Percentiles rank a stretch among this genome's conserved stretches.
phyloP scores from a whole-genome alignment of 768 basidiomycete species.

The Termitomyces sp. region DNA sequence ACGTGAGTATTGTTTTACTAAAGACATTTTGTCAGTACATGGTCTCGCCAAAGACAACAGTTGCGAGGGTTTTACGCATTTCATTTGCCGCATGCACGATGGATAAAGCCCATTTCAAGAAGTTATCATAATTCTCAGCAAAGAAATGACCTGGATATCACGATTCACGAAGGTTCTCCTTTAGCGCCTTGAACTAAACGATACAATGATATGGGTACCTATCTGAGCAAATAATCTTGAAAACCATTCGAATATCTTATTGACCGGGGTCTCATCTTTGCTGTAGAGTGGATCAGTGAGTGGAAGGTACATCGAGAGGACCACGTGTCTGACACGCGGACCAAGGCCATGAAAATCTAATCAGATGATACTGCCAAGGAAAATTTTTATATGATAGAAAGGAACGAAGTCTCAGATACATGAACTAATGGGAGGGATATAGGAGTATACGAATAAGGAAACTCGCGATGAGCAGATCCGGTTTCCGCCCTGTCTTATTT shows the following conservation, averaged over 20 bases:
- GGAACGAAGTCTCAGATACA: too few relatives aligned
- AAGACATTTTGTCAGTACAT: neutral
- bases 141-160: neutral
- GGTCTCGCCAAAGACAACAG: neutral
- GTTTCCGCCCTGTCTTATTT: too few relatives aligned
- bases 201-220: neutral
- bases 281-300: neutral
- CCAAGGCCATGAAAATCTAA: neutral
- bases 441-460: too few relatives aligned
- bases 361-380: too few relatives aligned
- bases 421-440: too few relatives aligned
- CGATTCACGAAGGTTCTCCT: neutral
- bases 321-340: neutral
- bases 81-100: neutral
- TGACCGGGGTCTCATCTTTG: neutral
- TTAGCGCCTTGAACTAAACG: neutral
- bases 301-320: conserved; percentile 2
- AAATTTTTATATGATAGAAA: too few relatives aligned
- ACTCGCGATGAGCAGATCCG: too few relatives aligned
- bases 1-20: conserved; percentile 17
- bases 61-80: conserved; percentile 1
- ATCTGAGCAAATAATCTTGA: neutral
- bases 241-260: neutral
- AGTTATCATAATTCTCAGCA: neutral
- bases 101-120: neutral